A percentile compares a stretch with the other conserved stretches of the same genome.
Conservation (phyloP, 2,329 filamentous ascomycete genomes). For the Coleophoma eucalyptorum region DNA sequence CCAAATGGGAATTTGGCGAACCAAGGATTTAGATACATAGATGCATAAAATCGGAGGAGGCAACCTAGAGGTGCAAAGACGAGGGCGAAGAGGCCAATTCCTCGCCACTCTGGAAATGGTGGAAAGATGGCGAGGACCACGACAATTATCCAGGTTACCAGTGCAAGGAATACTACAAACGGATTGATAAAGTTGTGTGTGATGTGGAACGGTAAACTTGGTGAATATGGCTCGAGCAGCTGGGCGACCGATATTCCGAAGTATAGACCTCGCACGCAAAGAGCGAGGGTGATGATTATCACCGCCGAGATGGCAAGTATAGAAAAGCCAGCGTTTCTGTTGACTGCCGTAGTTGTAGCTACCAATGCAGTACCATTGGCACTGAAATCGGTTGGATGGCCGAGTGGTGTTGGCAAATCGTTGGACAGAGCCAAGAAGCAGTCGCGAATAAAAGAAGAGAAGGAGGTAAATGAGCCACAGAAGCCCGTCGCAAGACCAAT, state of each 20-base stretch:
- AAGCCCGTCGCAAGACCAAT: constrained; percentile 83
- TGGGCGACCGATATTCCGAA: constrained; percentile 72
- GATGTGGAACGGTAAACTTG: constrained; percentile 51
- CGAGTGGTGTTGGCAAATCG: constrained; percentile 18
- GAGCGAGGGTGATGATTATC: constrained; percentile 62
- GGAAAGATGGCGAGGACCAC: constrained; percentile 67
- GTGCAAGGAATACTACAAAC: constrained; percentile 56
- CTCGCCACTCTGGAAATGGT: constrained; percentile 66
- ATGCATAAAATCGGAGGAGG: constrained; percentile 67
- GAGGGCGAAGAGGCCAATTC: constrained; percentile 66
- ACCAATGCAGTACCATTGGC: background rate
- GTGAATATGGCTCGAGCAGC: constrained; percentile 50
- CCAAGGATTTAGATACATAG: constrained; percentile 62
- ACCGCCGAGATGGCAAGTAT: constrained; percentile 75
- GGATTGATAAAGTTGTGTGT: constrained; percentile 59
- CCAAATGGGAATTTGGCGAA: constrained; percentile 70
- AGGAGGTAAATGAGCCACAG: constrained; percentile 83
- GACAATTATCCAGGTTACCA: constrained; percentile 71
- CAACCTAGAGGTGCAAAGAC: constrained; percentile 79
- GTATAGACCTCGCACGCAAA: constrained; percentile 65
- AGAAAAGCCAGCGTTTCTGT: constrained; percentile 68
- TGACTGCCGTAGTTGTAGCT: constrained; percentile 23
- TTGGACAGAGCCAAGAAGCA: constrained; percentile 74
- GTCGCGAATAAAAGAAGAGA: constrained; percentile 70
- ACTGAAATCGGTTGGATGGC: background rate